Evolutionary conservation across 2,329 filamentous ascomycete genomes (phyloP).

Genomic region (Aureobasidium pullulans): DNA sequence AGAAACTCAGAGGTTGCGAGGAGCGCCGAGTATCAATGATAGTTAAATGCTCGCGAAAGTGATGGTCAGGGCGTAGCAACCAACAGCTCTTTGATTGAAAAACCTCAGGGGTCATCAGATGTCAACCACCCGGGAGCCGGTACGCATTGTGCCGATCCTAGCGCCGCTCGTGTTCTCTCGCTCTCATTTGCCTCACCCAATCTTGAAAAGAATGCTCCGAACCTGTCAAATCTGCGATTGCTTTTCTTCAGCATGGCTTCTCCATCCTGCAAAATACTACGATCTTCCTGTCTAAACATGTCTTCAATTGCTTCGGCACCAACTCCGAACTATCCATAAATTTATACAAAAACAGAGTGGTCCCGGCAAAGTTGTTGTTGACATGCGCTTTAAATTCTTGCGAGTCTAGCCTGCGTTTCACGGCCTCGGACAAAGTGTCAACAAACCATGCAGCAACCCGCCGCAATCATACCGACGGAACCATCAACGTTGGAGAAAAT

Average conservation of each 20-base stretch:
- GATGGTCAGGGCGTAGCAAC: constrained; percentile 9
- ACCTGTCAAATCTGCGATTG: not conserved
- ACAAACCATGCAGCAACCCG: constrained; percentile 9
- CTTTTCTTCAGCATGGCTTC: too few relatives aligned
- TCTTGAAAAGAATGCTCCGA: not conserved
- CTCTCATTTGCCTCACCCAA: constrained; percentile 7
- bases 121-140: constrained; percentile 1
- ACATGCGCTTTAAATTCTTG: constrained; percentile 5
- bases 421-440: not conserved
- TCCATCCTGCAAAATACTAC: not conserved
- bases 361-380: not conserved
- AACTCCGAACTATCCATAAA: not conserved
- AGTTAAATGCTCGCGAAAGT: not conserved
- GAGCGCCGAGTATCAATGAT: constrained; percentile 10
- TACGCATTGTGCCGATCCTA: constrained; percentile 2
- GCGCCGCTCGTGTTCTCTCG: not conserved
- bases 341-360: not conserved
- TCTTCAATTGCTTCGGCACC: not conserved
- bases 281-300: not conserved
- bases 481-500: not conserved
- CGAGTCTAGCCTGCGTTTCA: constrained; percentile 12
- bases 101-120: constrained; percentile 7
- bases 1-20: not conserved
- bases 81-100: constrained; percentile 8
- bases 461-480: constrained; percentile 4